Evolutionary conservation across 495 filamentous ascomycete species (phyloP).

Genomic region (Penicillium psychrofluorescens): DNA sequence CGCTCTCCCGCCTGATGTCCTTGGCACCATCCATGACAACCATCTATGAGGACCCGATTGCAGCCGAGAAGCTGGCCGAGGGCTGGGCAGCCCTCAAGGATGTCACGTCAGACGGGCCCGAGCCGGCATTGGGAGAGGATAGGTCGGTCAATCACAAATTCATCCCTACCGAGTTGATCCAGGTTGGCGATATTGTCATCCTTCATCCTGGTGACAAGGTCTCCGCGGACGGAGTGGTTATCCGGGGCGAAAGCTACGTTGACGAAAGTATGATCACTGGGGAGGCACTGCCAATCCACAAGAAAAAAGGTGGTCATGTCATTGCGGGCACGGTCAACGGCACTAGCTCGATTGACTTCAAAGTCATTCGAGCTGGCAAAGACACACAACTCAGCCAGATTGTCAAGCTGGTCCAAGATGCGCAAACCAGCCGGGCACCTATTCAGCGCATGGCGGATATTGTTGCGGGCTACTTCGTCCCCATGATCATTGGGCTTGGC

Average conservation of each 20-base stretch:
- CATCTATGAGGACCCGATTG: conserved; percentile 95
- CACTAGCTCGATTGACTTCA: conserved; percentile 83
- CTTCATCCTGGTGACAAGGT: conserved; percentile 94
- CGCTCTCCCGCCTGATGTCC: conserved; percentile 91
- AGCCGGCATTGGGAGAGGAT: conserved; percentile 39
- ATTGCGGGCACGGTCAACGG: conserved; percentile 98
- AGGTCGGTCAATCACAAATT: conserved; percentile 64
- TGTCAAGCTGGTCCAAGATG: conserved; percentile 92
- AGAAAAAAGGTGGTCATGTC: conserved; percentile 67
- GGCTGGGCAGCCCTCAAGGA: conserved; percentile 46
- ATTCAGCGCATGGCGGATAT: conserved; percentile 92
- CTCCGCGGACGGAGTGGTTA: conserved; percentile 84
- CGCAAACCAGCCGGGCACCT: conserved; percentile 87
- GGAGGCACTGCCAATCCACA: conserved; percentile 88
- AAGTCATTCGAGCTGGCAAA: conserved; percentile 84
- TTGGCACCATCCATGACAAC: conserved; percentile 94
- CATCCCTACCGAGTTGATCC: conserved; percentile 90
- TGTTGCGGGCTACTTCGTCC: conserved; percentile 92
- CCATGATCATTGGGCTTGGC: conserved; percentile 77
- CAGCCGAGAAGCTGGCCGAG: conserved; percentile 82
- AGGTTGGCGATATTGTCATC: conserved; percentile 89
- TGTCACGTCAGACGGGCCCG: conserved; percentile 24
- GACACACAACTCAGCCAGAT: conserved; percentile 98
- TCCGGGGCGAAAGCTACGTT: conserved; percentile 83
- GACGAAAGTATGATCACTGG: conserved; percentile 99